Evolutionary conservation across 345 rosid species (phyloP).

Genomic region (Dimocarpus longan): DNA sequence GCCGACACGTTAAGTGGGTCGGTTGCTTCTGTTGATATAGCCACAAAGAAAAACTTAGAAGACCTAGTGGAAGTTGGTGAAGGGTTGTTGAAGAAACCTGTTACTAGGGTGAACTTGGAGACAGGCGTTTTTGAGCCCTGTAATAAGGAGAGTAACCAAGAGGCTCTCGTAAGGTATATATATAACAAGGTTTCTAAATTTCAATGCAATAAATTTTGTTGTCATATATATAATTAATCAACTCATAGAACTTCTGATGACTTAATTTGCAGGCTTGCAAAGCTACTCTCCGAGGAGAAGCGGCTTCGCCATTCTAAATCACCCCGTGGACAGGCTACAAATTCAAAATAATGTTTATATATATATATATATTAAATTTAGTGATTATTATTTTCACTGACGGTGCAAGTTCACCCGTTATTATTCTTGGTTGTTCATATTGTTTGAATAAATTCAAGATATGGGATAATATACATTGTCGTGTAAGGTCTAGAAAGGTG

Average conservation of each 20-base stretch:
- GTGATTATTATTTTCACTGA: not conserved
- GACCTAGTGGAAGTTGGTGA: constrained; percentile 60
- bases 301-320: constrained; percentile 43
- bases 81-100: constrained; percentile 54
- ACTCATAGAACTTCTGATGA: not conserved
- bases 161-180: constrained; percentile 52
- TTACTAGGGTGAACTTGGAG: constrained; percentile 60
- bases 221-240: not conserved
- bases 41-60: constrained; percentile 62
- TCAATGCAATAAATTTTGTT: not conserved
- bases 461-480: not conserved
- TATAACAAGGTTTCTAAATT: not conserved
- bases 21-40: constrained; percentile 60
- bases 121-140: constrained; percentile 48
- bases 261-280: constrained; percentile 53
- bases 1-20: constrained; percentile 63
- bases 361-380: not conserved
- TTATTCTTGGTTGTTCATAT: not conserved
- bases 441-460: not conserved
- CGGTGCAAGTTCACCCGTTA: not conserved
- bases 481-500: too few species aligned
- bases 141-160: constrained; percentile 46
- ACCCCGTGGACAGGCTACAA: constrained; percentile 26
- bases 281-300: constrained; percentile 59
- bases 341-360: not conserved